Evolutionary conservation across 768 basidiomycete species (phyloP), one percentile per base, ranked within the genome.

Genomic region (Hericium alpestre): DNA sequence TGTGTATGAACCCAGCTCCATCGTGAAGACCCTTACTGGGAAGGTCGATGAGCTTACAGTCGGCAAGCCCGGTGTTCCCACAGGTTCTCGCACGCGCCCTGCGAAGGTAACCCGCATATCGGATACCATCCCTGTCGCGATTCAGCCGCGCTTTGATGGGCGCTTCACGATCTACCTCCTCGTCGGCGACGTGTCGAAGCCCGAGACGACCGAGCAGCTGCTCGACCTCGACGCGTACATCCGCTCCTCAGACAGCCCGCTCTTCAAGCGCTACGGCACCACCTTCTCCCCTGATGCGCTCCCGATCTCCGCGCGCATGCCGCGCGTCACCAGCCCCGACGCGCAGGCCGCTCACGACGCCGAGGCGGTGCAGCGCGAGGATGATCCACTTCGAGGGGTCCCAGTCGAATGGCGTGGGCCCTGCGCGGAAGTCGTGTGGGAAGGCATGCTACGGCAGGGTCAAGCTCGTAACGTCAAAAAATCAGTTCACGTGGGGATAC

Each of bases 321-420:
- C 50, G 11, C 16, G 15, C 12, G 38, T 53, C 7, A 38, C 16
- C 10, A 38, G 32, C 11, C 56, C 56, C 12, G n/a, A 22, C 50
- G 3, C 81, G 76, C 15, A 87, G 70, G 41, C 74, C 70, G 6
- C 66, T 70, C 1, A 72, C 79, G 0, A 82, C 66, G 0, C 81
- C 79, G 8, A 82, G 52, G 5, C 61, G 63, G 60, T 82, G 70
- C 11, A 90, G 71, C 4, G 70, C 51, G 20, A 79, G 65, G 43
- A 90, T 89, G 46, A 83, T 76, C 87, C 86, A 90, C 71, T 89
- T 90, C 1, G 85, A 85, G 0, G 88, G 87, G 67, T 91, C 87
- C 86, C 86, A 91, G 61, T 85, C 86, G 23, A 73, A 67, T 7
- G 58, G 50, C 18, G 77, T 74, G 10, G 81, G 83, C 0, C 82